Evolutionary conservation across 2,329 filamentous ascomycete genomes (phyloP).

Genomic region (Delphinella strobiligena): DNA sequence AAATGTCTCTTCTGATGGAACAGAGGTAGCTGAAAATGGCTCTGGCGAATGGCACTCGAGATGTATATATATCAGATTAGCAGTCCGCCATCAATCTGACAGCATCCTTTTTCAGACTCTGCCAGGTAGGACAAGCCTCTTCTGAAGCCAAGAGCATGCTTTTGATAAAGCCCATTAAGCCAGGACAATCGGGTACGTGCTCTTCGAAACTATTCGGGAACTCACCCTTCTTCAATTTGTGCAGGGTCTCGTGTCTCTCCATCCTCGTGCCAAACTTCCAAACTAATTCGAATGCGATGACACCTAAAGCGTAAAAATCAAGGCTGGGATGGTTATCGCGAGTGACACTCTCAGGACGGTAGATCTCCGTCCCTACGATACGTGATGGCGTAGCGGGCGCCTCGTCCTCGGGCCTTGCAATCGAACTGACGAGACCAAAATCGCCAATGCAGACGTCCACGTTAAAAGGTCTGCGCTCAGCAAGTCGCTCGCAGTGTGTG

Average conservation of each 20-base stretch:
- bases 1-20: too few species aligned
- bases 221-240: conserved; percentile 19
- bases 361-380: conserved; percentile 50
- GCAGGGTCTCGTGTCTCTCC: conserved; percentile 27
- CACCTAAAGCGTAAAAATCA: conserved; percentile 50
- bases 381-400: conserved; percentile 18
- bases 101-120: conserved; percentile 13
- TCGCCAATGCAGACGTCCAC: conserved; percentile 53
- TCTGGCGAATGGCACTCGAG: too few species aligned
- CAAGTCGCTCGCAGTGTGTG: conserved; percentile 21
- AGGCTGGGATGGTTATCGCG: conserved; percentile 36
- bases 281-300: conserved; percentile 51
- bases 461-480: conserved; percentile 20
- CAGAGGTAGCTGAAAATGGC: too few species aligned
- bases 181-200: conserved; percentile 11
- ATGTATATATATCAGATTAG: too few species aligned
- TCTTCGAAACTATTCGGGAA: conserved; percentile 20
- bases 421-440: conserved; percentile 52
- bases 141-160: conserved; percentile 24
- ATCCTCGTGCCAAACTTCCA: conserved; percentile 37
- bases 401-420: conserved; percentile 27
- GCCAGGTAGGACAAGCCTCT: conserved; percentile 18
- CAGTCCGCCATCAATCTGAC: not conserved
- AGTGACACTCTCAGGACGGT: conserved; percentile 37
- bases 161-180: conserved; percentile 17